A percentile compares a stretch with the other conserved stretches of the same genome.
These are phyloP conservation scores for Colletotrichum sp. DNA, from an alignment of 2,329 filamentous ascomycete species.

Conservation along the genomic window DNA sequence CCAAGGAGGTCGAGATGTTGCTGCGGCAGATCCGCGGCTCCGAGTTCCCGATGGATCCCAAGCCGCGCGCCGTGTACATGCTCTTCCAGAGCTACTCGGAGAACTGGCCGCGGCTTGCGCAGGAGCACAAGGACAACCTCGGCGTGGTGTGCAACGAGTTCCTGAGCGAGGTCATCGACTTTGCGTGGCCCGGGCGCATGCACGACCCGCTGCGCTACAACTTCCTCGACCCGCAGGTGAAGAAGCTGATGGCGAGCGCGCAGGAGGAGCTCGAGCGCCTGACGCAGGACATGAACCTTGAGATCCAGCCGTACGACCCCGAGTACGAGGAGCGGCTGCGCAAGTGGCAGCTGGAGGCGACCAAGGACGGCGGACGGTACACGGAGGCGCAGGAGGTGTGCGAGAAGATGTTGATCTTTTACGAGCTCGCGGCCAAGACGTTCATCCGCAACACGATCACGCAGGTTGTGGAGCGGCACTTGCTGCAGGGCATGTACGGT, in stretches of 20 bases:
- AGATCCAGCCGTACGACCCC: slow-evolving; percentile 58
- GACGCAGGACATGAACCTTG: slow-evolving; percentile 55
- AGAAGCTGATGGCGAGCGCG: slow-evolving; percentile 49
- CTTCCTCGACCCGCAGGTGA: slow-evolving; percentile 55
- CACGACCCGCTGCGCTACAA: slow-evolving; percentile 53
- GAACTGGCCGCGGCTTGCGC: slow-evolving; percentile 56
- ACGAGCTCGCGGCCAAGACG: slow-evolving; percentile 56
- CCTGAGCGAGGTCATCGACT: slow-evolving; percentile 54
- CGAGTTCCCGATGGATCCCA: slow-evolving; percentile 57
- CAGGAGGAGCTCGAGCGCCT: slow-evolving; percentile 50
- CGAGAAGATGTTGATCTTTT: slow-evolving; percentile 62
- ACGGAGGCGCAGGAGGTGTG: slow-evolving; percentile 57
- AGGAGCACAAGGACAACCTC: slow-evolving; percentile 59
- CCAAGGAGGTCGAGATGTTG: slow-evolving; percentile 52
- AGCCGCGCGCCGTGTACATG: slow-evolving; percentile 58
- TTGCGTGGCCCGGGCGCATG: slow-evolving; percentile 56
- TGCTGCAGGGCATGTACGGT: slow-evolving; percentile 55
- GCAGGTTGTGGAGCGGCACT: slow-evolving; percentile 55
- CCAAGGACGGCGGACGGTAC: slow-evolving; percentile 49
- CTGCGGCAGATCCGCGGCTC: slow-evolving; percentile 56
- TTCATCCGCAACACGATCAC: slow-evolving; percentile 59
- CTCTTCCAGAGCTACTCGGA: slow-evolving; percentile 58
- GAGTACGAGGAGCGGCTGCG: slow-evolving; percentile 57
- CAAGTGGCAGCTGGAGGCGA: slow-evolving; percentile 48
- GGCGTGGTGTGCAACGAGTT: slow-evolving; percentile 61